Base-by-base conservation (phyloP, 2,329 filamentous ascomycete genomes). In the Botryotinia convoluta region DNA sequence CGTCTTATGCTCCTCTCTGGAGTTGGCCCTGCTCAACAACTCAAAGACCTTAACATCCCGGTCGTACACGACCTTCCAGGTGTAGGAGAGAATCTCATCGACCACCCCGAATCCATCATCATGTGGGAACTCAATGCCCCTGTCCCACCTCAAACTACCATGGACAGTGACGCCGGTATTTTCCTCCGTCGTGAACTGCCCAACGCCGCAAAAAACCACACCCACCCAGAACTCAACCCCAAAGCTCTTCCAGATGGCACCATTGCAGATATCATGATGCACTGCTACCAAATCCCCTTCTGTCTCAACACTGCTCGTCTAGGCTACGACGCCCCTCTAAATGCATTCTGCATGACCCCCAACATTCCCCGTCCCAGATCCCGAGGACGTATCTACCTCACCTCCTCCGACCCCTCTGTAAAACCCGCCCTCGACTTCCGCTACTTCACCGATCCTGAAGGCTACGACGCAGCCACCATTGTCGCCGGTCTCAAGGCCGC, bases 271-370 rank as follows among this genome's bases (percentile, higher is more conserved):
- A 84, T 97, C 79, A 97, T 97, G 94, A 96, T 96, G 92, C 94
- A 97, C 85, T 97, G 94, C 88, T 97, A 97, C 86, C 94, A 97
- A 84, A 97, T 97, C 77, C 94, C 94, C 71, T 97, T 97, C 84
- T 93, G 91, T 75, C 89, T 94, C 78, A 97, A 97, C 87, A 97
- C 94, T 1, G 85, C 87, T 72, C 90, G 93, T 59, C 87, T 97
- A 18, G 94, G 94, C 77, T 97, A 90, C 80, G 79, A 80, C 42
- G 78, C 77, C 2, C 82, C 83, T 5, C 81, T 84, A 73, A 86
- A 90, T 76, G 83, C 89, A 69, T 86, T 87, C 22, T 83, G 87
- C 74, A 86, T 87, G 76, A 85, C 86, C 0, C 86, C 85, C 60
- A 88, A 89, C 74, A 86, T 89, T 39, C 87, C 87, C 71, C 90